Evolutionary conservation across 2,329 filamentous ascomycete species (phyloP), one percentile per base, ranked within the genome.

Genomic region (Fusarium lyarnte): DNA sequence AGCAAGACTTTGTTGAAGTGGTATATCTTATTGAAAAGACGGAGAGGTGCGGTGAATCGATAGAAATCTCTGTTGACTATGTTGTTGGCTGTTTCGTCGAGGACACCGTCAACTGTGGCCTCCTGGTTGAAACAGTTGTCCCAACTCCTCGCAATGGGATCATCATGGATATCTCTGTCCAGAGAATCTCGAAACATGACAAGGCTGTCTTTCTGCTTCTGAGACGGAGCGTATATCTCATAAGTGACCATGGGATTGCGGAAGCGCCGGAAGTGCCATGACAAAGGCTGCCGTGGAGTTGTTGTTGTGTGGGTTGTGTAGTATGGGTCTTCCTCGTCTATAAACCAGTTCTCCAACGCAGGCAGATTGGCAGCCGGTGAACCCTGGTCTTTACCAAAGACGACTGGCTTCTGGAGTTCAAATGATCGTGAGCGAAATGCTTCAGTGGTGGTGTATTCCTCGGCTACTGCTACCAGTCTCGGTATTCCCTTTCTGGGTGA

Each of bases 271-370:
- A 85, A 75, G 58, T 82, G 74, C 2, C 72, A 23, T 14, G 77
- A 78, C 4, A 82, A 45, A 14, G 63, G 61, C 23, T 53, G 49
- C 25, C 33, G 33, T n/a, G 49, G 33, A n/a, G n/a, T 38, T 21
- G n/a, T 38, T 21, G n/a, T 25, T 17, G 25, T 29, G 33, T 53
- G 21, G 14, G 78, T 58, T 3, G 65, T 35, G 29, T 51, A 49
- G 66, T 63, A 31, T 25, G 16, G 31, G 16, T 52, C 36, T 11
- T 69, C 52, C 25, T 65, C 49, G 23, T 53, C 49, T 36, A 65
- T 63, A 74, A 93, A 93, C 92, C 92, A 93, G 70, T 87, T 88
- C 8, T 76, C 76, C 25, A 85, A 80, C 3, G 90, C 90, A 1
- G 89, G 88, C 2, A 91, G 77, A 31, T 72, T 45, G 16, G 54